phyloP scores from a whole-genome alignment of 768 basidiomycete genomes.

The Suillus lakei region DNA sequence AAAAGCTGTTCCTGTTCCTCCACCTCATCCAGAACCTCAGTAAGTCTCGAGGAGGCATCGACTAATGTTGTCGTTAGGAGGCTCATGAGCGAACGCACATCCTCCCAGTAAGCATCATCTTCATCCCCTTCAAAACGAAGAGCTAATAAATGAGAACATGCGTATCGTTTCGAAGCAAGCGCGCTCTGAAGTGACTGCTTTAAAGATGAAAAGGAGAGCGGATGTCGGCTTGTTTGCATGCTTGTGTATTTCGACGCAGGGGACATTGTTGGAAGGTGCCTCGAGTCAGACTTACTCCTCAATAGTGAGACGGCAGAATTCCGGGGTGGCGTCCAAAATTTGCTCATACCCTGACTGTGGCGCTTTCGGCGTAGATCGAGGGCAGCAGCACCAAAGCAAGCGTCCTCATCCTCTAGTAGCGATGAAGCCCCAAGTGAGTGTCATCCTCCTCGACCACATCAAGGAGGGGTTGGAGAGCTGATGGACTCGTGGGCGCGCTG shows the following conservation, averaged over 20 bases:
- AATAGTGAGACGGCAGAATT: constrained; percentile 19
- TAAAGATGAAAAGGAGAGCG: constrained; percentile 68
- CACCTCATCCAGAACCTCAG: constrained; percentile 63
- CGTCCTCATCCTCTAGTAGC: constrained; percentile 26
- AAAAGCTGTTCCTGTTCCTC: constrained; percentile 50
- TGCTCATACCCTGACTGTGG: constrained; percentile 52
- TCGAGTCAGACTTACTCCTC: constrained; percentile 19
- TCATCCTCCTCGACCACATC: constrained; percentile 48
- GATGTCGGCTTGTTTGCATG: constrained; percentile 63
- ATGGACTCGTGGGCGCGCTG: constrained; percentile 47
- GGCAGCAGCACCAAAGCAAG: constrained; percentile 65
- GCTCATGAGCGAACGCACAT: constrained; percentile 75
- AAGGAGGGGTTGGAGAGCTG: constrained; percentile 26
- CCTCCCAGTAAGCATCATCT: constrained; percentile 84
- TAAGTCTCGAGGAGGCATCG: constrained; percentile 65
- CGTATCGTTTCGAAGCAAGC: constrained; percentile 72
- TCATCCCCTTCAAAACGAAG: constrained; percentile 76
- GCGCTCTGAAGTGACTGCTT: constrained; percentile 67
- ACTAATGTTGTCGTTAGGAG: constrained; percentile 69
- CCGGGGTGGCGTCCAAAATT: constrained; percentile 44
- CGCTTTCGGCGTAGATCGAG: constrained; percentile 63
- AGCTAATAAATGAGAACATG: constrained; percentile 80
- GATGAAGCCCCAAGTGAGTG: constrained; percentile 25
- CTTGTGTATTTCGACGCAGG: constrained; percentile 67
- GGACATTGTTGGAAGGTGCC: constrained; percentile 37